These are phyloP conservation scores for Xerocomus nothofagi DNA, from an alignment of 1,284 basidiomycete species.

Conservation along the genomic window DNA sequence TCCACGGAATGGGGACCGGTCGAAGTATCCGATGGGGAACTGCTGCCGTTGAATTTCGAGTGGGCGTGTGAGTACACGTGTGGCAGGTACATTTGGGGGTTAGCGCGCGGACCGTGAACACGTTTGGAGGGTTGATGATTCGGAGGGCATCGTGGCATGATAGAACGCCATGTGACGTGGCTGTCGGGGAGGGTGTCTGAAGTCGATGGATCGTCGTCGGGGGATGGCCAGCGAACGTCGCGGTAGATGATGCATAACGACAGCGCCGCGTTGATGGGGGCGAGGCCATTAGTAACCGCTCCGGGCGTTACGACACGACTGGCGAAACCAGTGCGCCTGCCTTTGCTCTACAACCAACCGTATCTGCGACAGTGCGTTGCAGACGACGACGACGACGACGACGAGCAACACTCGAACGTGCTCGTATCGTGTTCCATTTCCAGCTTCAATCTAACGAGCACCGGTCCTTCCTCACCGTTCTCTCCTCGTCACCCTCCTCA, in stretches of 20 bases:
- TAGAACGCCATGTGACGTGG: background rate
- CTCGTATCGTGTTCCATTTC: slow-evolving; percentile 23
- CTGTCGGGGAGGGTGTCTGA: slow-evolving; percentile 7
- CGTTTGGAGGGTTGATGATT: background rate
- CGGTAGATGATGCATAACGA: slow-evolving; percentile 10
- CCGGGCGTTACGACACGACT: slow-evolving; percentile 35
- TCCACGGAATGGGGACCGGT: slow-evolving; percentile 20
- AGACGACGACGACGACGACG: slow-evolving; percentile 18
- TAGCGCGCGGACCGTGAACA: slow-evolving; percentile 27
- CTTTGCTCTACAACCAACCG: slow-evolving; percentile 1
- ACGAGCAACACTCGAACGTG: slow-evolving; percentile 24
- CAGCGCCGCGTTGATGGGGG: slow-evolving; percentile 28
- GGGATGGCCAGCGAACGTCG: background rate
- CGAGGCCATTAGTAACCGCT: slow-evolving; percentile 31
- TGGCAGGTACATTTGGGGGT: slow-evolving; percentile 30
- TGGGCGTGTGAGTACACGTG: slow-evolving; percentile 37
- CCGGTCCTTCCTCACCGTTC: slow-evolving; percentile 15
- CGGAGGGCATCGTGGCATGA: background rate
- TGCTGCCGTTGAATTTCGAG: slow-evolving; percentile 31
- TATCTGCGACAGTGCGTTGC: slow-evolving; percentile 10
- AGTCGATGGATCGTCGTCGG: slow-evolving; percentile 12
- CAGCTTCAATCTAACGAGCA: slow-evolving; percentile 17
- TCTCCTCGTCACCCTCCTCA: slow-evolving; percentile 24
- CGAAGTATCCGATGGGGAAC: slow-evolving; percentile 19
- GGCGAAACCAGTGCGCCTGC: slow-evolving; percentile 28